These are phyloP conservation scores for Dictyostelium capitatum DNA, from an alignment of 78 protist species.

Conservation along the genomic window DNA sequence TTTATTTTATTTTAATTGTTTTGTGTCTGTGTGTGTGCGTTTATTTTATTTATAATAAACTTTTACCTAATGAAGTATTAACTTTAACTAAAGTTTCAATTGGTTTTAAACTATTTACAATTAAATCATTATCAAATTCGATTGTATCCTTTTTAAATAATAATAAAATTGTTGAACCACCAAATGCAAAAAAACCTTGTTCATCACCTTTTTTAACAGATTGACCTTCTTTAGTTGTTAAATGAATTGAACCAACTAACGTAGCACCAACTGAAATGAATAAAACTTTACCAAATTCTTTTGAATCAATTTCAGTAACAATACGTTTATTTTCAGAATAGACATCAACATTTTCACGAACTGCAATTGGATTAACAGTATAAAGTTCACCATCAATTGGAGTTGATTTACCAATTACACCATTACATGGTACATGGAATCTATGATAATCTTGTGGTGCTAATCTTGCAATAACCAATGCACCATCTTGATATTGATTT, in stretches of 20 bases:
- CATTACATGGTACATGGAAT: conserved; percentile 85
- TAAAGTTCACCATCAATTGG: conserved; percentile 74
- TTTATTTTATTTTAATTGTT: no score
- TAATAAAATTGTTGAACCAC: conserved; percentile 86
- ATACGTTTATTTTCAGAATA: conserved; percentile 84
- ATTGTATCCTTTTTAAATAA: conserved; percentile 75
- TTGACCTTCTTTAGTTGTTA: conserved; percentile 67
- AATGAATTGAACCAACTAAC: conserved; percentile 87
- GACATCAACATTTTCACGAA: conserved; percentile 82
- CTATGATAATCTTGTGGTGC: conserved; percentile 95
- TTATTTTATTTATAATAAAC: conserved; percentile 7
- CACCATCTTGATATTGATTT: conserved; percentile 77
- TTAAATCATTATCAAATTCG: conserved; percentile 83
- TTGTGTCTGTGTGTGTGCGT: no score
- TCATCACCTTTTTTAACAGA: conserved; percentile 81
- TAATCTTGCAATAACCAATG: conserved; percentile 83
- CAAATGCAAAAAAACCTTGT: conserved; percentile 91
- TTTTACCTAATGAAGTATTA: conserved; percentile 82
- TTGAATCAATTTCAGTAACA: conserved; percentile 49
- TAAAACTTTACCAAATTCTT: conserved; percentile 76
- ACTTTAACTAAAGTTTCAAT: conserved; percentile 88
- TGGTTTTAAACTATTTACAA: conserved; percentile 80
- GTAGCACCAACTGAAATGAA: conserved; percentile 89
- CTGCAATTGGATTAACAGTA: conserved; percentile 92
- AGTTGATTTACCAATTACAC: conserved; percentile 52